phyloP scores from a whole-genome alignment of 179 eudicot genomes.

The Pouteria campechiana region DNA sequence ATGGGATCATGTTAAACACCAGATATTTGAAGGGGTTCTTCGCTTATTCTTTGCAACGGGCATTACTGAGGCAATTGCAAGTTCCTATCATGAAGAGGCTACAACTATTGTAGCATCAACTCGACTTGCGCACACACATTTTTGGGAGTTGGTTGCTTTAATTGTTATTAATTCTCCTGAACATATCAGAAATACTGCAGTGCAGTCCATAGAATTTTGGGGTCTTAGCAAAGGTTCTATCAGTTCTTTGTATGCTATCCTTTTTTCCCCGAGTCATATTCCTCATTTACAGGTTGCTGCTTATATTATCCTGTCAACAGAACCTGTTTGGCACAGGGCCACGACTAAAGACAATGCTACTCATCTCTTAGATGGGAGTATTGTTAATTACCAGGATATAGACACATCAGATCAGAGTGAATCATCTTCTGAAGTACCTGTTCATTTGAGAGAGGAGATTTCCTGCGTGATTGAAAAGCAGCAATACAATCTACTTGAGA shows the following conservation, averaged over 20 bases:
- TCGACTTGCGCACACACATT: slow-evolving; percentile 34
- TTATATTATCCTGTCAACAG: slow-evolving; percentile 68
- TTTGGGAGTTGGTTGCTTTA: slow-evolving; percentile 79
- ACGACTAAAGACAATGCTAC: slow-evolving; percentile 24
- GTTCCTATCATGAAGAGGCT: slow-evolving; percentile 28
- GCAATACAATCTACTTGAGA: slow-evolving; percentile 43
- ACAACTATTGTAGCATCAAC: slow-evolving; percentile 41
- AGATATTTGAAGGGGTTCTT: slow-evolving; percentile 69
- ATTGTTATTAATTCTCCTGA: slow-evolving; percentile 47
- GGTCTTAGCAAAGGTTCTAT: slow-evolving; percentile 71
- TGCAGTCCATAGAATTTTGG: slow-evolving; percentile 82
- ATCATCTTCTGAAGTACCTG: slow-evolving; percentile 30
- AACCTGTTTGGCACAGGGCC: slow-evolving; percentile 41
- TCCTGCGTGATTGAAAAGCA: slow-evolving; percentile 37
- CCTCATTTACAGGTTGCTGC: slow-evolving; percentile 64
- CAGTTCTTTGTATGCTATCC: slow-evolving; percentile 65
- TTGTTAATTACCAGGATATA: slow-evolving; percentile 23
- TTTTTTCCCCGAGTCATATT: slow-evolving; percentile 60
- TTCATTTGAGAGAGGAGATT: slow-evolving; percentile 64
- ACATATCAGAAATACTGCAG: slow-evolving; percentile 63
- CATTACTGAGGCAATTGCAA: slow-evolving; percentile 61
- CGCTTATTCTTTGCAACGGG: slow-evolving; percentile 81
- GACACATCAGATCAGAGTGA: slow-evolving; percentile 25
- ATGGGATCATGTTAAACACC: slow-evolving; percentile 47
- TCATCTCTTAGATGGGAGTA: slow-evolving; percentile 16